Evolutionary conservation across 1,284 basidiomycete genomes (phyloP), one percentile per base, ranked within the genome.

Genomic region (Gomphus sp.): DNA sequence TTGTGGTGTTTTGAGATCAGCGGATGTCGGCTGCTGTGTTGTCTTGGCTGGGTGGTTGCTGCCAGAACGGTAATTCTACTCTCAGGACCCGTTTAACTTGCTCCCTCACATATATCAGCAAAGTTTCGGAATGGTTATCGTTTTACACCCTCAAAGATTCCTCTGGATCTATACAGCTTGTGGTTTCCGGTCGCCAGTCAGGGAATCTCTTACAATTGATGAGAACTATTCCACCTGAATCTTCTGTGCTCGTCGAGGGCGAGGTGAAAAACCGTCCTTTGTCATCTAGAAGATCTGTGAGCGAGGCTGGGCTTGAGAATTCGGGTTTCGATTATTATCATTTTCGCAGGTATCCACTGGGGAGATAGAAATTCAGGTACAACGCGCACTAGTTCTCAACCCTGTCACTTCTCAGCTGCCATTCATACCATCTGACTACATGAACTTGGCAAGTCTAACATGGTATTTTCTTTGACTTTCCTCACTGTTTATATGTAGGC

Each of bases 81-180:
- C 53, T 62, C 52, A 63, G 7, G 44, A 55, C 31, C 14, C 60
- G 49, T 61, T 58, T 37, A 59, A 22, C 31, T 60, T 67, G 67
- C 73, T 65, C 73, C 66, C 66, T 66, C 60, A 70, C 71, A 56
- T 67, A 63, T 66, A 71, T 65, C 73, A 90, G 87, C 52, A 87
- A 86, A 71, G 78, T 85, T 14, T 78, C 74, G 72, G 85, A 80
- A 72, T 74, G 71, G 64, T 68, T 91, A 67, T 87, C 87, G 55
- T 92, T 93, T 74, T 84, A 86, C 72, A 86, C 85, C 25, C 77
- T 97, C 65, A 87, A 84, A 65, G 91, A 95, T 69, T 77, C 84
- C 52, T 79, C 80, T 61, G 89, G 89, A 49, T 81, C 79, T 0
- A 81, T 85, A 0, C 94, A 97, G 72, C 84, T 97, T 59, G 78